phyloP scores from a whole-genome alignment of 495 filamentous ascomycete species.

The Penicillium psychrofluorescens region DNA sequence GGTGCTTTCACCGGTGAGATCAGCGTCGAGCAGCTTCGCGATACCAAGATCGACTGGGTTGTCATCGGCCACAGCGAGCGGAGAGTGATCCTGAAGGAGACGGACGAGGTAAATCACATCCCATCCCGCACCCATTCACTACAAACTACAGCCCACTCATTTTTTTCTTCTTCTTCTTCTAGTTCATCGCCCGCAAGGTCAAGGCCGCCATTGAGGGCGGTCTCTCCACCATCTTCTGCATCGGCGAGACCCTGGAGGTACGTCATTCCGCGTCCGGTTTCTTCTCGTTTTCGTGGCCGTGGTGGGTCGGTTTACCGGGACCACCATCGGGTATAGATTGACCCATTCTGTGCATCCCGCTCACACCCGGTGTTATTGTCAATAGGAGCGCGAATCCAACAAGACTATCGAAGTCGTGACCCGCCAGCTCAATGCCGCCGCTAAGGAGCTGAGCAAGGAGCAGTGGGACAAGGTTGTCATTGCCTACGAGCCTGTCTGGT shows the following conservation, averaged over 20 bases:
- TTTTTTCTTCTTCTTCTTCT: neutral
- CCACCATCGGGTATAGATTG: conserved; percentile 7
- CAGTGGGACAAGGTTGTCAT: conserved; percentile 94
- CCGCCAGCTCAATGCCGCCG: conserved; percentile 62
- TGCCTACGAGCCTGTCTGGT: conserved; percentile 98
- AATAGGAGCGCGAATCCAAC: conserved; percentile 70
- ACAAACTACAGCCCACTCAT: neutral
- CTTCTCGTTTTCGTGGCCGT: conserved; percentile 19
- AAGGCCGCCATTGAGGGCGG: conserved; percentile 84
- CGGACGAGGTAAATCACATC: conserved; percentile 46
- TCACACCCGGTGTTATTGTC: conserved; percentile 17
- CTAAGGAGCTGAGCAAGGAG: conserved; percentile 51
- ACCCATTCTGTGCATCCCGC: conserved; percentile 8
- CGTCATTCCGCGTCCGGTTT: conserved; percentile 14
- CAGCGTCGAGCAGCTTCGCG: conserved; percentile 80
- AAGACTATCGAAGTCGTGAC: conserved; percentile 91
- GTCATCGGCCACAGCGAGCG: conserved; percentile 93
- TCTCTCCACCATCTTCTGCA: conserved; percentile 87
- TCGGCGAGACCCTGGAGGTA: conserved; percentile 84
- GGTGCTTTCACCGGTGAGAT: conserved; percentile 98
- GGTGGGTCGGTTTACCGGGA: conserved; percentile 17
- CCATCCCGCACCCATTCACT: neutral
- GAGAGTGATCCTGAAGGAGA: conserved; percentile 77
- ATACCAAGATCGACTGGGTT: conserved; percentile 79
- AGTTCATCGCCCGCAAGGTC: conserved; percentile 86